phyloP scores from a whole-genome alignment of 1,284 basidiomycete genomes.

The Xerocomus minutiporus region DNA sequence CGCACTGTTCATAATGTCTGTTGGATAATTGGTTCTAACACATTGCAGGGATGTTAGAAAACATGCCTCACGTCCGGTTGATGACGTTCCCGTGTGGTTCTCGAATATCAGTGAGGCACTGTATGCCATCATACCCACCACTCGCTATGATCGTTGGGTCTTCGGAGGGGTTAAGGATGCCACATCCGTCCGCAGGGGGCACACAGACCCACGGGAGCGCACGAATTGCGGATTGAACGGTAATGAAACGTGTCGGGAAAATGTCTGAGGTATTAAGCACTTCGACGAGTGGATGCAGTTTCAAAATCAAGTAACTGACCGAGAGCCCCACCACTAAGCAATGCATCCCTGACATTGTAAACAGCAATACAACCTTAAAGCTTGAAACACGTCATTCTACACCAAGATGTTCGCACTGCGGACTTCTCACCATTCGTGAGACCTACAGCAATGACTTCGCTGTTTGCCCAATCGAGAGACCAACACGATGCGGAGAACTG shows the following conservation, averaged over 20 bases:
- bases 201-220: conserved; percentile 69
- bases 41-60: background rate
- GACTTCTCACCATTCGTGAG: conserved; percentile 69
- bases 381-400: conserved; percentile 38
- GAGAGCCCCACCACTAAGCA: conserved; percentile 32
- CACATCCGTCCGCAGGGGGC: conserved; percentile 52
- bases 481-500: conserved; percentile 68
- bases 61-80: conserved; percentile 68
- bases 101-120: conserved; percentile 69
- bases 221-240: conserved; percentile 71
- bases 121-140: conserved; percentile 74
- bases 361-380: conserved; percentile 55
- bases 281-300: too few species aligned
- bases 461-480: conserved; percentile 84
- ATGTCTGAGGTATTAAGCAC: conserved; percentile 31
- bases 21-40: background rate
- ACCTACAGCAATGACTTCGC: conserved; percentile 72
- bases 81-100: conserved; percentile 60
- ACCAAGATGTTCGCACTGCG: background rate
- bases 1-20: conserved; percentile 68
- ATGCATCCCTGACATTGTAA: conserved; percentile 60
- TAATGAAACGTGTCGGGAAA: conserved; percentile 68
- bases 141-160: conserved; percentile 71
- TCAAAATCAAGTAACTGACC: conserved; percentile 21
- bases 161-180: conserved; percentile 40